A percentile compares a stretch with the other conserved stretches of the same genome.
phyloP scores from a whole-genome alignment of 2,329 filamentous ascomycete genomes.

The Verticillium nubilum region DNA sequence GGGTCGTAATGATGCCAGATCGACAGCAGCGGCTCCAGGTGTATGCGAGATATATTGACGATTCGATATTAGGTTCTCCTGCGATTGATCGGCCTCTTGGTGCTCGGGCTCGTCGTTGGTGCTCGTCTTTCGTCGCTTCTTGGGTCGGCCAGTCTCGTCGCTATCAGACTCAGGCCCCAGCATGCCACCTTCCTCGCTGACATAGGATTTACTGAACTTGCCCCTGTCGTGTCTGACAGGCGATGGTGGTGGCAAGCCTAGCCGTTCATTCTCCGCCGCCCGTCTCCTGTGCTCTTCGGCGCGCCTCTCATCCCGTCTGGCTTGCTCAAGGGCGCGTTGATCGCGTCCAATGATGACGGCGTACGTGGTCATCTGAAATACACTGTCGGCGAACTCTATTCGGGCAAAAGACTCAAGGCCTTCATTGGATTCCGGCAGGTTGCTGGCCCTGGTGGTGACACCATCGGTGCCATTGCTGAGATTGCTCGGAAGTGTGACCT shows the following conservation, averaged over 20 bases:
- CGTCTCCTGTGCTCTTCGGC: slow-evolving; percentile 37
- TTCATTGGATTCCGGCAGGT: slow-evolving; percentile 28
- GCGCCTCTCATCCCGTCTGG: slow-evolving; percentile 44
- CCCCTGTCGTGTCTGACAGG: slow-evolving; percentile 44
- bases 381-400: slow-evolving; percentile 68
- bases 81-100: slow-evolving; percentile 35
- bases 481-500: slow-evolving; percentile 36
- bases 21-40: slow-evolving; percentile 52
- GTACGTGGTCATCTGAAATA: slow-evolving; percentile 74
- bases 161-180: slow-evolving; percentile 57
- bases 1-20: slow-evolving; percentile 54
- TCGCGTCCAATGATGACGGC: slow-evolving; percentile 69
- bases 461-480: slow-evolving; percentile 23
- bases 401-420: slow-evolving; percentile 51
- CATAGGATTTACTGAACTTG: slow-evolving; percentile 59
- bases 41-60: slow-evolving; percentile 57
- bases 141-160: slow-evolving; percentile 40
- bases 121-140: slow-evolving; percentile 41
- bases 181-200: slow-evolving; percentile 66
- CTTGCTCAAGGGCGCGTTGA: slow-evolving; percentile 51
- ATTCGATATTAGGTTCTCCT: slow-evolving; percentile 47
- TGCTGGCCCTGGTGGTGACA: slow-evolving; percentile 10
- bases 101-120: slow-evolving; percentile 26
- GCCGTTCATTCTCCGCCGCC: slow-evolving; percentile 39
- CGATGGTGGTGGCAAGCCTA: slow-evolving; percentile 44